Evolutionary conservation across 148 eudicot species (phyloP).

Genomic region (Polygonum maritimum): DNA sequence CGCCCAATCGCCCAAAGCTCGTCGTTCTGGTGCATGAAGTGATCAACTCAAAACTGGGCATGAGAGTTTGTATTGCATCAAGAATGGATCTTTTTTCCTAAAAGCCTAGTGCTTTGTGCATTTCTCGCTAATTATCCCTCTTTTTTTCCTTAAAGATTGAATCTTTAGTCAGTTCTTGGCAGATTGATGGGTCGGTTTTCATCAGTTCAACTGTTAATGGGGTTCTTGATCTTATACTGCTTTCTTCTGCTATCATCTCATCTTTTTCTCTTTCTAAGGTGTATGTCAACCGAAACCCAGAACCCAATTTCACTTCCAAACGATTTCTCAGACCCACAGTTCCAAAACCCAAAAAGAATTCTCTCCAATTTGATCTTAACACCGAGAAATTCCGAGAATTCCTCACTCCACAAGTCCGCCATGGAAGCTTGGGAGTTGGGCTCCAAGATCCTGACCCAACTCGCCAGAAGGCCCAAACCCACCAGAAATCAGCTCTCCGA

Average conservation of each 20-base stretch:
- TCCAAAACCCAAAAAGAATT: background rate
- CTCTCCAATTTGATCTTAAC: conserved; percentile 23
- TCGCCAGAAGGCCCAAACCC: conserved; percentile 12
- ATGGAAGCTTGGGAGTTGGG: conserved; percentile 49
- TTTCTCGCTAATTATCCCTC: too few species aligned
- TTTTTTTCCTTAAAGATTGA: background rate
- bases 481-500: conserved; percentile 15
- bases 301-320: background rate
- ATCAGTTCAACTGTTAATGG: conserved; percentile 47
- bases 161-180: background rate
- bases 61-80: background rate
- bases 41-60: background rate
- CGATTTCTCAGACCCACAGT: background rate
- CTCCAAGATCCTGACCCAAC: conserved; percentile 33
- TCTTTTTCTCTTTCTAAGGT: conserved; percentile 39
- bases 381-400: conserved; percentile 10
- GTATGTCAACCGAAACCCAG: background rate
- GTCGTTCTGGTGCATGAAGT: background rate
- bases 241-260: conserved; percentile 44
- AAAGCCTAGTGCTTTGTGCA: background rate
- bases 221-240: conserved; percentile 36
- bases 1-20: background rate
- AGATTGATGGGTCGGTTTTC: conserved; percentile 38
- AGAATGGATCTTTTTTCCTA: background rate
- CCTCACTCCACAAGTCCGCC: conserved; percentile 30